A percentile compares a stretch with the other conserved stretches of the same genome.
These are phyloP conservation scores for Angomonas desouzai DNA, from an alignment of 208 protist species.

Conservation along the genomic window DNA sequence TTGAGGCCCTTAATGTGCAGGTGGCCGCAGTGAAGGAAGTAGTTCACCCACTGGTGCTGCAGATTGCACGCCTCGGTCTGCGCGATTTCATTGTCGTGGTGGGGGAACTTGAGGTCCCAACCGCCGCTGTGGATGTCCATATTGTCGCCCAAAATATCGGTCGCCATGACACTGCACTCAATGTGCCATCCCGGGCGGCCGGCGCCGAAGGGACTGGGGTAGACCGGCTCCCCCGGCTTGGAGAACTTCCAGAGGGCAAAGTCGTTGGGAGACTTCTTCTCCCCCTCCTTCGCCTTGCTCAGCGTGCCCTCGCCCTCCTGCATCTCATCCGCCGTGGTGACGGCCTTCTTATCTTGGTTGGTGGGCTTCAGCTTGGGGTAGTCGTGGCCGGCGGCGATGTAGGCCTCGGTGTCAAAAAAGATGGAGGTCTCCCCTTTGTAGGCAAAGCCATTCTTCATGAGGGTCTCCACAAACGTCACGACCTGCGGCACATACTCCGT, in stretches of 20 bases:
- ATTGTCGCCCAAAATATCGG: constrained; percentile 84
- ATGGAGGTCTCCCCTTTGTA: constrained; percentile 92
- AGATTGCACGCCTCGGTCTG: constrained; percentile 92
- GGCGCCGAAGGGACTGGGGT: constrained; percentile 90
- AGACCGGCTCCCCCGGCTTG: constrained; percentile 92
- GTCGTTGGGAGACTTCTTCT: constrained; percentile 92
- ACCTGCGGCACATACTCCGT: constrained; percentile 98
- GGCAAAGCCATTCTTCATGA: constrained; percentile 96
- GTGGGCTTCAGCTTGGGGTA: constrained; percentile 93
- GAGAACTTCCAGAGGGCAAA: constrained; percentile 99
- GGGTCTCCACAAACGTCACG: constrained; percentile 90
- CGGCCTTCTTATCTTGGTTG: constrained; percentile 20
- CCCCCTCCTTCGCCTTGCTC: constrained; percentile 43
- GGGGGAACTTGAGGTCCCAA: constrained; percentile 99
- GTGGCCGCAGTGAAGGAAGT: constrained; percentile 98
- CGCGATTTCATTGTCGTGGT: constrained; percentile 99
- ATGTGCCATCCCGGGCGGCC: constrained; percentile 99
- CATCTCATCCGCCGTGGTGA: constrained; percentile 85
- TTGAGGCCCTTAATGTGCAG: constrained; percentile 98
- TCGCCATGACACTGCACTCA: constrained; percentile 99
- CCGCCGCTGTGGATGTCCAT: constrained; percentile 98
- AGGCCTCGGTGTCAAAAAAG: constrained; percentile 96
- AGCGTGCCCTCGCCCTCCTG: constrained; percentile 90
- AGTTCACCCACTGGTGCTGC: constrained; percentile 96
- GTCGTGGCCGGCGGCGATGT: constrained; percentile 73